Evolutionary conservation across 2,329 filamentous ascomycete genomes (phyloP), one percentile per base, ranked within the genome.

Genomic region (Clonostachys rosea): DNA sequence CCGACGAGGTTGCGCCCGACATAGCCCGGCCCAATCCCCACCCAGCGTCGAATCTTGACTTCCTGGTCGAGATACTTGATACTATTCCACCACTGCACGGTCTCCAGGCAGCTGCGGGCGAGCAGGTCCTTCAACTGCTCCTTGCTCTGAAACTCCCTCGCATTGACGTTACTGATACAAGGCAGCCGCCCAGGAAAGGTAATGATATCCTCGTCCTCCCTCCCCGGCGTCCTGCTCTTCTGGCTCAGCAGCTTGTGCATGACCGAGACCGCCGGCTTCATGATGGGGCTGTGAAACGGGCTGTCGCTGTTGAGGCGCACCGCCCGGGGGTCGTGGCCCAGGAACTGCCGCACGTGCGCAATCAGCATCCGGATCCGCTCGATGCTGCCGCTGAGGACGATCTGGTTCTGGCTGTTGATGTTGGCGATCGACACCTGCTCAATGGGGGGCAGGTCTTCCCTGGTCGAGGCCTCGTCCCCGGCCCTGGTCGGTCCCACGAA

Each of bases 361-460:
- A 96, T 73, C 16, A 96, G 81, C 48, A 84, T 86, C 58, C 83
- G 84, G 64, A 96, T 96, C 56, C 84, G 79, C 57, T 86, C 84
- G 46, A 96, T 85, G 65, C 84, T 92, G 35, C 92, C 92, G 61
- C 88, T 94, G 45, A 97, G 75, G 45, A 96, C 92, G 58, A 97
- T 95, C 70, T 97, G 92, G 63, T 96, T 96, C 71, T 91, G 94
- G 64, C 86, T 89, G 70, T 97, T 97, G 69, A 95, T 84, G 67
- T 97, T 96, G 50, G 91, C 92, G 56, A 97, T 91, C 55, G 87
- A 74, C 44, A 96, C 91, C 66, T 95, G 88, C 60, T 94, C 81
- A 47, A 95, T 90, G 5, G 89, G 82, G 16, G 88, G 86, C 33
- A 84, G 68, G 54, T 87, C 78, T 53, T 83, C 74, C 50, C 77